Evolutionary conservation across 2,329 filamentous ascomycete species (phyloP).

Genomic region (Diplodia seriata): DNA sequence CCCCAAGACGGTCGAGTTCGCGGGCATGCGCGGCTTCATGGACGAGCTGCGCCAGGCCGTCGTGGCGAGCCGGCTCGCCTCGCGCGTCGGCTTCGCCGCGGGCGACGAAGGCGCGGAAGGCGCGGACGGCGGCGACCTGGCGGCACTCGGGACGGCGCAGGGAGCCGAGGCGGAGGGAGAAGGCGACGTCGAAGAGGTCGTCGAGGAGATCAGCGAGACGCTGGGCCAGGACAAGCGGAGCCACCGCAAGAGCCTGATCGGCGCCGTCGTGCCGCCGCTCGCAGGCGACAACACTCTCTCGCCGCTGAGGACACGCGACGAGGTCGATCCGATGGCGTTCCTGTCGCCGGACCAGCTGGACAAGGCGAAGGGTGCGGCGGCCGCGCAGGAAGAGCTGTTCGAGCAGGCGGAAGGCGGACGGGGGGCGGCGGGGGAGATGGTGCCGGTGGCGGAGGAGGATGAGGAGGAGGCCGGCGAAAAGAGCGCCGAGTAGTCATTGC

Average conservation of each 20-base stretch:
- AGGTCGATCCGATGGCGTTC: conserved; percentile 31
- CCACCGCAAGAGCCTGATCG: conserved; percentile 55
- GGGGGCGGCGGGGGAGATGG: conserved; percentile 15
- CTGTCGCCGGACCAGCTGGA: conserved; percentile 13
- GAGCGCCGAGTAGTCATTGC: neutral
- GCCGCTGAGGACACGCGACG: conserved; percentile 39
- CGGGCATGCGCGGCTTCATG: conserved; percentile 67
- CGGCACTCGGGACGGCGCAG: neutral
- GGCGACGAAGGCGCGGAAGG: conserved; percentile 36
- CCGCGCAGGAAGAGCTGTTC: conserved; percentile 11
- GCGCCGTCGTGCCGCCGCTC: conserved; percentile 37
- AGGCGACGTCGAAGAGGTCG: conserved; percentile 34
- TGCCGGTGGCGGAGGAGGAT: neutral
- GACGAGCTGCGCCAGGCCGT: conserved; percentile 71
- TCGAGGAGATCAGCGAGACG: conserved; percentile 48
- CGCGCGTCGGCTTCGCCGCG: conserved; percentile 50
- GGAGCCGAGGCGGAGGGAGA: neutral
- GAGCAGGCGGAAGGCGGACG: conserved; percentile 15
- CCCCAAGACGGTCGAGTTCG: conserved; percentile 51
- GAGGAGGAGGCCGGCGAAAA: neutral
- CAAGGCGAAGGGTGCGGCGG: conserved; percentile 14
- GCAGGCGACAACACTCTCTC: conserved; percentile 42
- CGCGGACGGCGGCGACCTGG: conserved; percentile 34
- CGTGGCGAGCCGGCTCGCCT: conserved; percentile 49
- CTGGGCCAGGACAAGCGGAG: conserved; percentile 45